A percentile compares a stretch with the other conserved stretches of the same genome.
Conservation (phyloP, 768 basidiomycete genomes). For the Agrocybe pediades region DNA sequence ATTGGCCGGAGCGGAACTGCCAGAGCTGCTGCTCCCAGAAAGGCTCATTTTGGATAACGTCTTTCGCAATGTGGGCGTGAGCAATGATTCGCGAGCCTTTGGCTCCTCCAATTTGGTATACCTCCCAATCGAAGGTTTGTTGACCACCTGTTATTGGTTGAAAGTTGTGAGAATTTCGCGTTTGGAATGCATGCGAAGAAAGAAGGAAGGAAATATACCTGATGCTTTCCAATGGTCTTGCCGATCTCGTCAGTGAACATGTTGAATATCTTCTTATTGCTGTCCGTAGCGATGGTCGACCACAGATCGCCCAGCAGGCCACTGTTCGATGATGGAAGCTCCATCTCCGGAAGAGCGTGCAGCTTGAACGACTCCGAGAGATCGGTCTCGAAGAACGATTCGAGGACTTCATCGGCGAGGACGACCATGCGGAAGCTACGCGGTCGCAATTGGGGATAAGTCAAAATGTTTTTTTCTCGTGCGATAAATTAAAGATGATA, state of each 20-base stretch:
- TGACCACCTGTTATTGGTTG: slow-evolving; percentile 52
- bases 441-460: no score
- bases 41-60: slow-evolving; percentile 59
- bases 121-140: slow-evolving; percentile 85
- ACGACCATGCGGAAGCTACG: slow-evolving; percentile 99
- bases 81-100: slow-evolving; percentile 82
- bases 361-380: slow-evolving; percentile 86
- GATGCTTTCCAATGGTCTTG: slow-evolving; percentile 91
- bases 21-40: slow-evolving; percentile 17
- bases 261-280: slow-evolving; percentile 92
- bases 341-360: slow-evolving; percentile 68
- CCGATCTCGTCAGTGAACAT: slow-evolving; percentile 93
- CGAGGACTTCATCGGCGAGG: slow-evolving; percentile 92
- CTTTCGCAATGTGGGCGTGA: slow-evolving; percentile 69
- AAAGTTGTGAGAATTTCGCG: not conserved
- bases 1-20: slow-evolving; percentile 26
- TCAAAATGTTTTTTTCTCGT: no score
- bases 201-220: slow-evolving; percentile 41
- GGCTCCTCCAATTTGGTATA: slow-evolving; percentile 85
- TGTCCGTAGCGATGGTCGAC: slow-evolving; percentile 88
- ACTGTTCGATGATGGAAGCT: slow-evolving; percentile 56
- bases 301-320: slow-evolving; percentile 83
- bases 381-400: slow-evolving; percentile 95
- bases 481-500: slow-evolving; percentile 5
- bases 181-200: not conserved